Conservation (phyloP, 345 rosid species). For the Mercurialis annua region DNA sequence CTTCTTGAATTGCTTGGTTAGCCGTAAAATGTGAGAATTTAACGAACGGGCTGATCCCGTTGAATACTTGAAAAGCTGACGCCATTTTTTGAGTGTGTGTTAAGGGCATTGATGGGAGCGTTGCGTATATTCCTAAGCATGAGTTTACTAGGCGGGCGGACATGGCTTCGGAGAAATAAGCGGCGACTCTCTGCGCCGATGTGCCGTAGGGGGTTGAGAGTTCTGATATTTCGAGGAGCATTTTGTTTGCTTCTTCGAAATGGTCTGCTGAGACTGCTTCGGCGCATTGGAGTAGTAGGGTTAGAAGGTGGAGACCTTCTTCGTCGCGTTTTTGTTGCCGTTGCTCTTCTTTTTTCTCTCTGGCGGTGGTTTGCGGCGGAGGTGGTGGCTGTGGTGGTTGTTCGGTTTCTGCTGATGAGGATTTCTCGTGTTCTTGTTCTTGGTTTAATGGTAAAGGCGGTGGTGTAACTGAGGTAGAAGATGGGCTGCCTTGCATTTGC, state of each 20-base stretch:
- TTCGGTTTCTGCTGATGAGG: conserved; percentile 50
- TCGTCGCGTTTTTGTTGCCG: conserved; percentile 79
- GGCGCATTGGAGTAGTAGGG: conserved; percentile 89
- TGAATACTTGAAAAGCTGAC: conserved; percentile 96
- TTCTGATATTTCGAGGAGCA: conserved; percentile 87
- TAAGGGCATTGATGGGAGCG: conserved; percentile 62
- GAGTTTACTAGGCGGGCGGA: conserved; percentile 86
- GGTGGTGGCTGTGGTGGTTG: conserved; percentile 27
- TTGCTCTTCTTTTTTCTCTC: conserved; percentile 71
- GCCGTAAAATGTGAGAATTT: conserved; percentile 99
- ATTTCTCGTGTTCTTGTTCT: conserved; percentile 39
- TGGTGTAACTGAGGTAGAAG: conserved; percentile 24
- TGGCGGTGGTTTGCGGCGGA: conserved; percentile 12
- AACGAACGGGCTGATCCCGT: conserved; percentile 91
- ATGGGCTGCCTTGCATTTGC: conserved; percentile 15
- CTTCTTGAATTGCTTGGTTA: conserved; percentile 95
- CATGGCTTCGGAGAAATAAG: conserved; percentile 97
- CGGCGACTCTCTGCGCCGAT: conserved; percentile 95
- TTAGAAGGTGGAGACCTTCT: conserved; percentile 87
- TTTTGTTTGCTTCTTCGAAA: conserved; percentile 81
- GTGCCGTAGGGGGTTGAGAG: conserved; percentile 93
- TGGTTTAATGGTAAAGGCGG: conserved; percentile 32
- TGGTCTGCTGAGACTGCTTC: conserved; percentile 91
- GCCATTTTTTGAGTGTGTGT: conserved; percentile 67
- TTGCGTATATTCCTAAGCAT: conserved; percentile 76